Base-by-base conservation (phyloP, 805 yeast genomes). In the Metschnikowia arizonensis region DNA sequence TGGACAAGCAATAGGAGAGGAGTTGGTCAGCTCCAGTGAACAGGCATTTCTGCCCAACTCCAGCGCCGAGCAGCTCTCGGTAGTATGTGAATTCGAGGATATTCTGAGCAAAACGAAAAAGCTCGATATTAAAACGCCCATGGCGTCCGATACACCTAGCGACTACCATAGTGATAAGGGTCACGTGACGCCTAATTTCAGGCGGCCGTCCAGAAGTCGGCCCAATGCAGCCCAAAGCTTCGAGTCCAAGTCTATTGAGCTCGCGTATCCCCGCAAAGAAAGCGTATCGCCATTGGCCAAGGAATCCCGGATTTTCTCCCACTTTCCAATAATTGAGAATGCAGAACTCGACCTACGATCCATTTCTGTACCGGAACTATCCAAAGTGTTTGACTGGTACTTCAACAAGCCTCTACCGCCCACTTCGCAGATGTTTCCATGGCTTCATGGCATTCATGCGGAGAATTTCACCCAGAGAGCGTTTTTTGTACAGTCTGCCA, bases 361-460 rank as follows among this genome's bases (percentile, higher is more conserved):
- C 32, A 42, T 48, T 3, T 36, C 51, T 28, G 47, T 37, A 12
- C 26, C 33, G 3, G 44, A 48, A 17, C 42, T 45, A 7, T 34
- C 45, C 23, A 10, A 55, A 0, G 59, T 69, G 0, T 68, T 70
- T 46, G 42, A 48, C 15, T 67, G 71, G 68, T 71, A 71, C 52
- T 71, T 71, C 51, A 61, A 64, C 52, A 54, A 55, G 15, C 63
- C 66, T 1, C 58, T 71, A 3, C 96, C 97, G 0, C 77, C 77
- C 3, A 83, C 90, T 15, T 76, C 72, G 19, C 58, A 58, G 9
- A 78, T 90, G 74, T 90, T 89, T 56, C 97, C 97, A 0, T 89
- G 97, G 97, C 69, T 88, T 21, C 96, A 90, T 61, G 93, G 95
- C 0, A 69, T 85, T 35, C 80, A 83, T 50, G 72, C 70, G 11